Base-by-base conservation (phyloP, 169 alveolate species). In the Cryptosporidium tyzzeri region DNA sequence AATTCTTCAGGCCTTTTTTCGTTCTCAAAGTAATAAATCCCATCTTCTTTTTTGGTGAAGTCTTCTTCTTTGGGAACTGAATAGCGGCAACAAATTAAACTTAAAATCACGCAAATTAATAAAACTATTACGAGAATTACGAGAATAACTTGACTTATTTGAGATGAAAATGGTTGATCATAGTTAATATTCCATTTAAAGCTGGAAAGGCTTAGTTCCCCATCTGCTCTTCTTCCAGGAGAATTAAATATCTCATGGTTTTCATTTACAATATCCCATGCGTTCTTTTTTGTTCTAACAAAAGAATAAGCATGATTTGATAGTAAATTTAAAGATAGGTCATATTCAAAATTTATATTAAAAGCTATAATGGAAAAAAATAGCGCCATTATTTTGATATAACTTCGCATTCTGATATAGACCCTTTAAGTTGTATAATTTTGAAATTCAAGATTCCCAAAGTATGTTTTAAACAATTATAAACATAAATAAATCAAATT, bases 211-310 rank as follows among this genome's bases (percentile, higher is more conserved):
- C 26, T 55, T 12, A 59, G 8, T 10, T 41, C 80, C 5, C 9
- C 70, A 12, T 35, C 23, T 7, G n/a, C 41, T 73, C 37, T 53
- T 73, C 35, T 53, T 18, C 16, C 21, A 37, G 62, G 21, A 58
- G 55, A 16, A 39, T 35, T 61, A 29, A 61, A 67, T 6, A 41
- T 44, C 44, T 80, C 89, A 23, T 80, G 44, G 21, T 80, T 80
- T 16, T 80, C 75, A 48, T 33, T 62, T n/a, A 62, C 74, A 26
- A 80, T 80, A 23, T 80, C 89, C 89, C 89, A 80, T 21, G 89
- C 89, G 39, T 80, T 80, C 62, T 29, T 61, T 41, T 33, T 80
- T 18, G 29, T 14, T 3, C 51, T 35, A 6, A 62, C 35, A 16
- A 80, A 80, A 8, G 89, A 80, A 21, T 55, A 26, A 3, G 18